A percentile compares a stretch with the other conserved stretches of the same genome.
Evolutionary conservation across 164 flowering plant genomes (phyloP).

Genomic region (Chloranthus sessilifolius): DNA sequence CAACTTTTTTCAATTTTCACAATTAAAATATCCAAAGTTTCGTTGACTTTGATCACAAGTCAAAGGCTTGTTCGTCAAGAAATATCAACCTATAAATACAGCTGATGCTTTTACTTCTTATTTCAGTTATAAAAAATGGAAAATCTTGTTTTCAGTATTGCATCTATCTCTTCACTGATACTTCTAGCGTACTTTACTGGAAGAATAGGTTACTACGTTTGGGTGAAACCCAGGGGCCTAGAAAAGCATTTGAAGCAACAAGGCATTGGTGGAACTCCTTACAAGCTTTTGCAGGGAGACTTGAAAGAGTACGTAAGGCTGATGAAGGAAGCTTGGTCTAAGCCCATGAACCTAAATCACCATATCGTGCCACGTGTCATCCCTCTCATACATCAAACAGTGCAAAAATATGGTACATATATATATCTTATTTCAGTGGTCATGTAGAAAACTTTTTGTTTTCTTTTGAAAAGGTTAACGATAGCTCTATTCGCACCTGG

Average conservation of each 20-base stretch:
- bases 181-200: background rate
- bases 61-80: no score
- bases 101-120: no score
- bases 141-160: no score
- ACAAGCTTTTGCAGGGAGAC: constrained; percentile 10
- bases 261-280: constrained; percentile 10
- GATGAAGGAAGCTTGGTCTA: constrained; percentile 9
- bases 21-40: no score
- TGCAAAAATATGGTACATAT: constrained; percentile 8
- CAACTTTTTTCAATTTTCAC: no score
- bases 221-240: constrained; percentile 12
- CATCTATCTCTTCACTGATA: background rate
- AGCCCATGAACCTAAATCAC: constrained; percentile 9
- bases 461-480: no score
- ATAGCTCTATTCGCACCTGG: no score
- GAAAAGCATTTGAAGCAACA: constrained; percentile 10
- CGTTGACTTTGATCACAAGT: no score
- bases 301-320: constrained; percentile 1
- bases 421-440: no score
- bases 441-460: no score
- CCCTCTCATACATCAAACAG: constrained; percentile 11
- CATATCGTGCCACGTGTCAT: constrained; percentile 6
- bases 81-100: no score
- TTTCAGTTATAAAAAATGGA: no score
- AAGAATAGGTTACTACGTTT: background rate